Conservation (phyloP, 345 rosid genomes). For the Theobroma cacao region DNA sequence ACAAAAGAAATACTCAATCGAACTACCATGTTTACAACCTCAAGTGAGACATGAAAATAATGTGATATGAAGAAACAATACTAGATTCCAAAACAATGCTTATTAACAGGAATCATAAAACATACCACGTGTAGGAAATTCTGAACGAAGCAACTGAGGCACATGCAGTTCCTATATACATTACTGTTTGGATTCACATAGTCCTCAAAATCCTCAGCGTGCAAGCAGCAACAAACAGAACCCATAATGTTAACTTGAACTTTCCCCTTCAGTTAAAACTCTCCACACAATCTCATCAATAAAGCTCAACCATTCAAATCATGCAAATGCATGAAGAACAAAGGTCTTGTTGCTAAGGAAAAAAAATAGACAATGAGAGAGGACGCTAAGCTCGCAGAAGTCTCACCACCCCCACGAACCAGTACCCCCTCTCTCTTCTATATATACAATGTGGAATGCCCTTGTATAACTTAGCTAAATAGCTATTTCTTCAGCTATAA, state of each 20-base stretch:
- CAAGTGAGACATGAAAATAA: neutral
- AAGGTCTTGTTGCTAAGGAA: slow-evolving; percentile 8
- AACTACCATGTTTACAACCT: neutral
- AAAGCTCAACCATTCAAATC: slow-evolving; percentile 4
- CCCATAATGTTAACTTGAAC: slow-evolving; percentile 62
- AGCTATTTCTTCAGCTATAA: slow-evolving; percentile 37
- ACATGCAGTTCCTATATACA: slow-evolving; percentile 75
- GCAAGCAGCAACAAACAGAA: slow-evolving; percentile 83
- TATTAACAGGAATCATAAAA: slow-evolving; percentile 5
- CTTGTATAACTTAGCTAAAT: slow-evolving; percentile 7
- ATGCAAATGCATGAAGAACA: slow-evolving; percentile 20
- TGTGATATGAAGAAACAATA: neutral
- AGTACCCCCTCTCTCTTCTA: slow-evolving; percentile 52
- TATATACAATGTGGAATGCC: slow-evolving; percentile 19
- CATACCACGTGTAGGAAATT: slow-evolving; percentile 71
- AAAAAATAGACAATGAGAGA: slow-evolving; percentile 34
- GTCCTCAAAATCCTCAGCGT: slow-evolving; percentile 60
- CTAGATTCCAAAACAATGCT: neutral
- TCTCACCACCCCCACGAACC: slow-evolving; percentile 38
- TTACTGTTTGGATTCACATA: slow-evolving; percentile 73
- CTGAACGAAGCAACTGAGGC: slow-evolving; percentile 74
- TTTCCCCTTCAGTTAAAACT: slow-evolving; percentile 22
- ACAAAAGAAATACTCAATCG: neutral
- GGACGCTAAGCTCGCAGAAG: slow-evolving; percentile 61
- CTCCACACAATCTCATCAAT: slow-evolving; percentile 16